phyloP scores from a whole-genome alignment of 805 yeast species.

The Cyberlindnera saturnus region DNA sequence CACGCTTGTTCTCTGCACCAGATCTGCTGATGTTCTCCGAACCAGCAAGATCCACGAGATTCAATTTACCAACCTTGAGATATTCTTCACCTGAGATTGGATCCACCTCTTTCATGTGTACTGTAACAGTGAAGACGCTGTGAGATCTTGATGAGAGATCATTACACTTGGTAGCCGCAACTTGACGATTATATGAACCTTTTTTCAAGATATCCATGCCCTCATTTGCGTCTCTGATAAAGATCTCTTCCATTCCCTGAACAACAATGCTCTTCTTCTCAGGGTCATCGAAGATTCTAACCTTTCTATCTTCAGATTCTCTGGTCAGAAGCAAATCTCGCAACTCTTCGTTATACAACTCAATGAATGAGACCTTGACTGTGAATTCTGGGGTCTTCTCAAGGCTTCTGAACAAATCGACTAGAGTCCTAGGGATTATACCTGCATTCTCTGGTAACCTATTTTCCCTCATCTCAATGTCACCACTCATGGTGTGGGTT shows the following conservation, averaged over 20 bases:
- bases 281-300: constrained; percentile 46
- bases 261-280: constrained; percentile 39
- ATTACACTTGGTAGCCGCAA: constrained; percentile 74
- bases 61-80: constrained; percentile 58
- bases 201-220: constrained; percentile 45
- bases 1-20: constrained; percentile 79
- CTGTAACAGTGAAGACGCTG: constrained; percentile 68
- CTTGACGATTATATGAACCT: constrained; percentile 61
- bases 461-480: constrained; percentile 39
- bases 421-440: constrained; percentile 54
- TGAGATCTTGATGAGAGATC: constrained; percentile 77
- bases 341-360: constrained; percentile 77
- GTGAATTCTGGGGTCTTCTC: constrained; percentile 43
- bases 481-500: constrained; percentile 71
- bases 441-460: constrained; percentile 45
- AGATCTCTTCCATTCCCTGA: constrained; percentile 52
- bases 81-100: constrained; percentile 44
- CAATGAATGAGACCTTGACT: constrained; percentile 70
- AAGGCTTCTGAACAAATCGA: constrained; percentile 47
- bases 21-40: constrained; percentile 80
- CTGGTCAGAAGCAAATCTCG: constrained; percentile 47
- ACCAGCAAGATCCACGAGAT: constrained; percentile 91
- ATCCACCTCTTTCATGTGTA: constrained; percentile 44
- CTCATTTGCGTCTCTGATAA: constrained; percentile 41
- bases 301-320: constrained; percentile 38